phyloP scores from a whole-genome alignment of 345 rosid species.

The Eucalyptus curtisii region DNA sequence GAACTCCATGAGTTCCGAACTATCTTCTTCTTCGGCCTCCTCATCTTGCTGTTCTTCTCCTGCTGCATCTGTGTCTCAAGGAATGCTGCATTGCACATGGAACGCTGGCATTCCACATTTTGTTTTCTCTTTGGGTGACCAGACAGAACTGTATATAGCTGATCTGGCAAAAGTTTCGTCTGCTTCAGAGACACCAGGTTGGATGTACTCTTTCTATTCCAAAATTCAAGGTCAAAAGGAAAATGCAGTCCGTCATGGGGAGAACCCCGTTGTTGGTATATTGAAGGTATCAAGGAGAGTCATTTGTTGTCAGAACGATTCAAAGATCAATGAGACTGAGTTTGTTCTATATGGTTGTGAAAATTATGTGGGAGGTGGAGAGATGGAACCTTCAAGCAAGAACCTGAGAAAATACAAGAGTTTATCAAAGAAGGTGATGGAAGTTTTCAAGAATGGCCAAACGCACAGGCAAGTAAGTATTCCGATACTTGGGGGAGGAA shows the following conservation, averaged over 20 bases:
- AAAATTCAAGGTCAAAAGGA: slow-evolving; percentile 28
- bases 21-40: neutral
- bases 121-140: slow-evolving; percentile 72
- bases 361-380: slow-evolving; percentile 20
- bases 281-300: slow-evolving; percentile 59
- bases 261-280: slow-evolving; percentile 49
- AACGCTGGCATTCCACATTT: slow-evolving; percentile 56
- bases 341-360: slow-evolving; percentile 40
- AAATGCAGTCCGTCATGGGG: slow-evolving; percentile 10
- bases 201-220: slow-evolving; percentile 48
- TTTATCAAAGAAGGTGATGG: slow-evolving; percentile 56
- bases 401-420: slow-evolving; percentile 39
- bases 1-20: slow-evolving; percentile 20
- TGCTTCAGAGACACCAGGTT: slow-evolving; percentile 13
- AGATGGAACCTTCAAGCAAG: slow-evolving; percentile 15
- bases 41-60: slow-evolving; percentile 25
- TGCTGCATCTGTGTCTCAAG: slow-evolving; percentile 38
- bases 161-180: slow-evolving; percentile 30
- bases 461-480: slow-evolving; percentile 38
- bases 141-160: slow-evolving; percentile 60
- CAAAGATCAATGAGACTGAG: slow-evolving; percentile 58
- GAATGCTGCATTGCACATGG: slow-evolving; percentile 81
- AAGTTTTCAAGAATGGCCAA: slow-evolving; percentile 42
- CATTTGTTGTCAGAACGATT: slow-evolving; percentile 27
- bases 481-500: neutral